Percentiles rank a stretch among this genome's conserved stretches.
These are phyloP conservation scores for Metarhizium guizhouense DNA, from an alignment of 2,329 filamentous ascomycete species.

Conservation along the genomic window DNA sequence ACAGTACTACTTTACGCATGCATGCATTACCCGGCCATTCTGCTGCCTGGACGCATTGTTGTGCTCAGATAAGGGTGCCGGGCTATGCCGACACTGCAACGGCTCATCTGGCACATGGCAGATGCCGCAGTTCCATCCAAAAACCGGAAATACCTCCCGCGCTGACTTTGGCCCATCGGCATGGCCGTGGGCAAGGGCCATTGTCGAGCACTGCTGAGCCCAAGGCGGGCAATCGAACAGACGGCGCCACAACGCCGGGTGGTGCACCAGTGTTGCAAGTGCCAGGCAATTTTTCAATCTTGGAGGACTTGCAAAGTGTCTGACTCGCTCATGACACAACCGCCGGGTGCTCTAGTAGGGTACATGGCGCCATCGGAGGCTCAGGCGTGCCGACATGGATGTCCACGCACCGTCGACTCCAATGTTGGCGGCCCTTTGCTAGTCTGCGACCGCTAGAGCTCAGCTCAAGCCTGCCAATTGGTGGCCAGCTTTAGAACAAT, in stretches of 20 bases:
- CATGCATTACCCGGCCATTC: too few relatives aligned
- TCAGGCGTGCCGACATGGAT: too few relatives aligned
- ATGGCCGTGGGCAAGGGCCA: too few relatives aligned
- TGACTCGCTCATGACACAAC: conserved; percentile 1
- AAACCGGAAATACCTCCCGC: not conserved
- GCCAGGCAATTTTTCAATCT: not conserved
- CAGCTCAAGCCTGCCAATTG: too few relatives aligned
- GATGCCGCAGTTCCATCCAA: not conserved
- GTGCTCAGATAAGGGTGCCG: not conserved
- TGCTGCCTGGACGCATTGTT: not conserved
- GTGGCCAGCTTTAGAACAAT: too few relatives aligned
- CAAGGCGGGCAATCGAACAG: too few relatives aligned
- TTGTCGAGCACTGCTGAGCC: too few relatives aligned
- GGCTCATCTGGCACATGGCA: not conserved
- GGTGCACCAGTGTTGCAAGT: not conserved
- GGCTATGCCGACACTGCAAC: not conserved
- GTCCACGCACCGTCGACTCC: too few relatives aligned
- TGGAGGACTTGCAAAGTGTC: not conserved
- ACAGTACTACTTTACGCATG: too few relatives aligned
- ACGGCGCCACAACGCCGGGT: not conserved
- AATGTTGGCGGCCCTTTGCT: too few relatives aligned
- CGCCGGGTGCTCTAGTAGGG: not conserved
- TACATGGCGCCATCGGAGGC: not conserved
- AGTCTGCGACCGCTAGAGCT: too few relatives aligned
- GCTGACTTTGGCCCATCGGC: not conserved